Conservation (phyloP, 148 eudicot species). For the Fagopyrum esculentum region DNA sequence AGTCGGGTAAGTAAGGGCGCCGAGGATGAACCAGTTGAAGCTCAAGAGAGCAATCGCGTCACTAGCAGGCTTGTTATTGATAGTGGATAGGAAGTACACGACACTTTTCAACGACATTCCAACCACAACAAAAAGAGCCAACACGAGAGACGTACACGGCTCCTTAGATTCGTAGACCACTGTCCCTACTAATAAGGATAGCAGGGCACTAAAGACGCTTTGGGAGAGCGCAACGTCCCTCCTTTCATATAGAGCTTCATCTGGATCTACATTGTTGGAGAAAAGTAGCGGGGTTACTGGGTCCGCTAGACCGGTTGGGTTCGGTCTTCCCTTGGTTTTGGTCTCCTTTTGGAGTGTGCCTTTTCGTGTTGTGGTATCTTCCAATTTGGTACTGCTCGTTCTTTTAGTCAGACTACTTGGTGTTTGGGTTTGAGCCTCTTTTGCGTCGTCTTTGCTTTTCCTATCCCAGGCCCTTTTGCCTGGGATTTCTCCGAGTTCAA, state of each 20-base stretch:
- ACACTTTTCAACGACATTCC: constrained; percentile 64
- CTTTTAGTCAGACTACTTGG: background rate
- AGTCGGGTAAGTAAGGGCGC: constrained; percentile 56
- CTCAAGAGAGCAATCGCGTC: constrained; percentile 71
- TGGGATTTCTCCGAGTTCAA: constrained; percentile 40
- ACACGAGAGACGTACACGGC: constrained; percentile 68
- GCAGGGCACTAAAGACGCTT: constrained; percentile 55
- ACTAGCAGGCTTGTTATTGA: constrained; percentile 43
- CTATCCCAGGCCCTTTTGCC: constrained; percentile 34
- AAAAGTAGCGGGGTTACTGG: constrained; percentile 19
- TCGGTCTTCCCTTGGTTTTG: background rate
- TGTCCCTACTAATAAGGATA: constrained; percentile 63
- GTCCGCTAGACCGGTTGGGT: constrained; percentile 19
- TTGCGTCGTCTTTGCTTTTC: constrained; percentile 10
- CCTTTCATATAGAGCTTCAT: constrained; percentile 20
- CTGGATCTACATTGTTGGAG: constrained; percentile 17
- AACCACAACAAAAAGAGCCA: constrained; percentile 69
- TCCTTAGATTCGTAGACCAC: constrained; percentile 62
- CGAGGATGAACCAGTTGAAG: constrained; percentile 85
- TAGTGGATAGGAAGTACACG: constrained; percentile 43
- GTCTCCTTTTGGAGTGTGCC: background rate
- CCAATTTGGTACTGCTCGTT: background rate
- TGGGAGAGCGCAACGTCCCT: constrained; percentile 48
- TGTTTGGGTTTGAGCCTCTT: constrained; percentile 11
- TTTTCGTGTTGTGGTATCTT: background rate